Evolutionary conservation across 1,284 basidiomycete genomes (phyloP), one percentile per base, ranked within the genome.

Genomic region (Mycena citricolor): DNA sequence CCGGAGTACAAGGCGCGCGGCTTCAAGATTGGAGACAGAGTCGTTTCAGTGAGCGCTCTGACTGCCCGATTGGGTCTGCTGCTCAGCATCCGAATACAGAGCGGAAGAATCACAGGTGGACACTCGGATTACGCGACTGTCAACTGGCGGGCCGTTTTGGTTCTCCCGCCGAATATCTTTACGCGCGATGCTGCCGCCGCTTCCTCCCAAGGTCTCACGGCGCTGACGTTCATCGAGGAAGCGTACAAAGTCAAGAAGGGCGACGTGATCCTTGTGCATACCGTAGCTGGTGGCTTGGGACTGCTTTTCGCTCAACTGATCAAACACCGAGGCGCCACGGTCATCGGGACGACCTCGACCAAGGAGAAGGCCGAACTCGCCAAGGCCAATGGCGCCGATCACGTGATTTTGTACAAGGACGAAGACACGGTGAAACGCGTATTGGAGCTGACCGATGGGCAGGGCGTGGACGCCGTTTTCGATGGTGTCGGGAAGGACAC

Each of bases 401-500:
- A 94, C 61, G 87, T 95, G 34, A 84, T 97, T 49, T 62, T 92
- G 39, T 92, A 94, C 61, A 77, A 77, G 31, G 67, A 73, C 35
- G 83, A 89, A 52, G 73, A 87, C 54, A 83, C 83, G 0, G 81
- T 85, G n/a, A 58, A 79, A 44, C 74, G 82, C 49, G 84, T 90
- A 14, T 58, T 87, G 38, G 81, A 86, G 57, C 70, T 95, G 40
- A 94, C 92, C 0, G 77, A 79, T 39, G 89, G 87, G 3, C 74
- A 86, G 57, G 94, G 94, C 19, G 87, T 92, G 10, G 76, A 93
- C 56, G 93, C 79, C 12, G 76, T 94, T 24, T 95, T 87, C 60
- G 94, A 98, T 63, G 94, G 94, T 34, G 91, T 98, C 24, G 94
- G 94, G 8, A 92, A 86, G 67, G 87, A 90, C 62, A 94, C 91